phyloP scores from a whole-genome alignment of 768 basidiomycete genomes.

The Xanthoconium purpureum region DNA sequence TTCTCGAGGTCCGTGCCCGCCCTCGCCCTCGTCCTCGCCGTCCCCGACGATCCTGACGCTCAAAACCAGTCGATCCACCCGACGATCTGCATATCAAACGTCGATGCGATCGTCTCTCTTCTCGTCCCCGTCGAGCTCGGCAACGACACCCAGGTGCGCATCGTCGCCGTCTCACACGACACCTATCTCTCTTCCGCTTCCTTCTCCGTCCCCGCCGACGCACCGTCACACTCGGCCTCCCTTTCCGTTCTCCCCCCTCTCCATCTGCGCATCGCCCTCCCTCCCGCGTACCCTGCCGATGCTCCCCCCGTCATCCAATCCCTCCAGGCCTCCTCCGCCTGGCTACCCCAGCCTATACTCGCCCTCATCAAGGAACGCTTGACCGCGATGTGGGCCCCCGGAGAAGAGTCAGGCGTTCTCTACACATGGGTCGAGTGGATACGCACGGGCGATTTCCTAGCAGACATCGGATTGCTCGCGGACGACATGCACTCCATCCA shows the following conservation, averaged over 20 bases:
- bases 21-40: neutral
- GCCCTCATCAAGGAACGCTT: slow-evolving; percentile 40
- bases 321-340: slow-evolving; percentile 54
- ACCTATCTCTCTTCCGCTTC: slow-evolving; percentile 1
- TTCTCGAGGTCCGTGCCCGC: slow-evolving; percentile 24
- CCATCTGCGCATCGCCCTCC: slow-evolving; percentile 52
- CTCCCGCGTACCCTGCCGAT: slow-evolving; percentile 51
- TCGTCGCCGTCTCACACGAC: slow-evolving; percentile 26
- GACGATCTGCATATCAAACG: slow-evolving; percentile 53
- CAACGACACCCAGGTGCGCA: slow-evolving; percentile 37
- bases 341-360: slow-evolving; percentile 44
- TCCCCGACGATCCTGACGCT: slow-evolving; percentile 5
- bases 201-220: neutral
- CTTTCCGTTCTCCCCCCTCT: slow-evolving; percentile 62
- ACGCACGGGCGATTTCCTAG: slow-evolving; percentile 62
- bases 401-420: slow-evolving; percentile 52
- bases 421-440: slow-evolving; percentile 74
- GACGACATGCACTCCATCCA: slow-evolving; percentile 32
- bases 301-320: slow-evolving; percentile 53
- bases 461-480: slow-evolving; percentile 38
- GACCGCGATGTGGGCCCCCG: slow-evolving; percentile 50
- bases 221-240: slow-evolving; percentile 14
- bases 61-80: slow-evolving; percentile 69
- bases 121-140: slow-evolving; percentile 66
- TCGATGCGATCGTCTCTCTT: slow-evolving; percentile 30